Conservation (phyloP, 1,284 basidiomycete species). For the Hypsizygus ulmarius region DNA sequence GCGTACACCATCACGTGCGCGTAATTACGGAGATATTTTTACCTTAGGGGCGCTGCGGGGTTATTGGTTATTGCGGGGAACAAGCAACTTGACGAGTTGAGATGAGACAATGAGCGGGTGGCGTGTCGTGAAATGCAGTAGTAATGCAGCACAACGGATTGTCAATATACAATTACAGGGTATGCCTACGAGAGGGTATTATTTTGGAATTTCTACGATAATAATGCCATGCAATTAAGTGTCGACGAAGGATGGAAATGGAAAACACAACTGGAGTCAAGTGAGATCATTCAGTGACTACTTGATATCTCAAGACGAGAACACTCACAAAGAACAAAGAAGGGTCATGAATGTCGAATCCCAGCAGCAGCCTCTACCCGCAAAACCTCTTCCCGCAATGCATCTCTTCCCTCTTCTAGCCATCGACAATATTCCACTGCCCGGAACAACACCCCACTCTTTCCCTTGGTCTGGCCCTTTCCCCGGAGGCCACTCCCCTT, state of each 20-base stretch:
- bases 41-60: neutral
- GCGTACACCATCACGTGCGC: neutral
- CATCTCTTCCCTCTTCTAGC: constrained; percentile 70
- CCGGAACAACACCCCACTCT: constrained; percentile 78
- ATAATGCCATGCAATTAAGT: neutral
- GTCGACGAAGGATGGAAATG: too few relatives aligned
- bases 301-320: too few relatives aligned
- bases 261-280: too few relatives aligned
- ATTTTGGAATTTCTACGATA: neutral
- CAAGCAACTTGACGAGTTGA: too few relatives aligned
- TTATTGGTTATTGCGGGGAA: too few relatives aligned
- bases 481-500: constrained; percentile 71
- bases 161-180: neutral
- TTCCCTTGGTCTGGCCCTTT: constrained; percentile 71
- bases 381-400: constrained; percentile 59
- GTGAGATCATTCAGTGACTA: too few relatives aligned
- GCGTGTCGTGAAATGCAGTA: too few relatives aligned
- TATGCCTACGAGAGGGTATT: constrained; percentile 4
- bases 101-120: too few relatives aligned
- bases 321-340: constrained; percentile 2
- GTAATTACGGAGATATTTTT: neutral
- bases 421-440: constrained; percentile 77
- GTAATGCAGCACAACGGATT: neutral
- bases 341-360: constrained; percentile 28
- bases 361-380: constrained; percentile 61